These are phyloP conservation scores for Hypsizygus marmoreus DNA, from an alignment of 768 basidiomycete genomes.

Conservation along the genomic window DNA sequence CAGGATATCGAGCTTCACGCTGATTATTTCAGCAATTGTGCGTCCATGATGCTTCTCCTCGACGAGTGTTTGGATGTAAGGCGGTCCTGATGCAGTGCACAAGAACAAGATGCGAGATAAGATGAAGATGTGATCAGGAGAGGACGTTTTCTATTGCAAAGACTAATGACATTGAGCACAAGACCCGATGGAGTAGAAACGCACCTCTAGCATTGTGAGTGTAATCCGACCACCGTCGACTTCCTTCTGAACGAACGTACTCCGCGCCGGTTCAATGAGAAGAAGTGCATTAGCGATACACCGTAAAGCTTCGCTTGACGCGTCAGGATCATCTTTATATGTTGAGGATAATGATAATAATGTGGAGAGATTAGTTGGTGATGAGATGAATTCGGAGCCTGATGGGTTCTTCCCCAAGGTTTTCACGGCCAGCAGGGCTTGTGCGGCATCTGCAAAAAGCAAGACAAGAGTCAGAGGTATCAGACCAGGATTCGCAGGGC, in stretches of 20 bases:
- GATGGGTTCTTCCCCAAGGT: conserved; percentile 69
- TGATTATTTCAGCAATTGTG: conserved; percentile 65
- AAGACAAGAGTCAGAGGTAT: neutral
- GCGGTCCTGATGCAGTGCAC: conserved; percentile 53
- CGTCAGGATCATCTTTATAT: conserved; percentile 60
- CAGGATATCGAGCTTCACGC: conserved; percentile 60
- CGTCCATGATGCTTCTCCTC: conserved; percentile 61
- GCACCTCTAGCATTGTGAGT: conserved; percentile 61
- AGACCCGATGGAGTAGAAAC: conserved; percentile 14
- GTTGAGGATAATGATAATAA: conserved; percentile 53
- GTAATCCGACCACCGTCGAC: conserved; percentile 66
- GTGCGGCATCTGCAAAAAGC: conserved; percentile 58
- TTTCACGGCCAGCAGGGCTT: conserved; percentile 73
- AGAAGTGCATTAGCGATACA: conserved; percentile 81
- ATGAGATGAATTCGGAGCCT: conserved; percentile 64
- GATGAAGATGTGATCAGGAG: conserved; percentile 70
- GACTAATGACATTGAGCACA: conserved; percentile 11
- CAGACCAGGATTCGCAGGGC: conserved; percentile 13
- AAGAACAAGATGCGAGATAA: conserved; percentile 78
- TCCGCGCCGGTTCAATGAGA: conserved; percentile 63
- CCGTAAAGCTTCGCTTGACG: conserved; percentile 68
- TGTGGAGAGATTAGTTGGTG: conserved; percentile 53
- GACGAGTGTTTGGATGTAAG: conserved; percentile 60
- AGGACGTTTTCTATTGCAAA: conserved; percentile 55
- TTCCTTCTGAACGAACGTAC: conserved; percentile 53